phyloP scores from a whole-genome alignment of 139 green algal genomes.

The Yamagishiella unicocca region DNA sequence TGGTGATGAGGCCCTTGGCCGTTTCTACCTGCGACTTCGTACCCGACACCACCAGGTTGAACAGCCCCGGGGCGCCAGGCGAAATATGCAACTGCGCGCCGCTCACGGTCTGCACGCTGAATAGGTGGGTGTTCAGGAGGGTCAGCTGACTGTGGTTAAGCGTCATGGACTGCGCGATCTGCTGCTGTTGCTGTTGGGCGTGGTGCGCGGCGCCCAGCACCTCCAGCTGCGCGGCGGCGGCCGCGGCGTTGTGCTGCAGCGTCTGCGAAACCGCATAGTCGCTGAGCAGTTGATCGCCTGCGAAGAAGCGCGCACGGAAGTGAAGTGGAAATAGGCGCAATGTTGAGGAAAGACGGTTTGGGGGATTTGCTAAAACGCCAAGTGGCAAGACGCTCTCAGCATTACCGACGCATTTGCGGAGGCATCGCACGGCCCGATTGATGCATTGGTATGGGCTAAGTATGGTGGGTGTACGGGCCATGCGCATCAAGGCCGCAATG shows the following conservation, averaged over 20 bases:
- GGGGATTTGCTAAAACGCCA: no score
- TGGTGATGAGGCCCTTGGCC: slow-evolving; percentile 44
- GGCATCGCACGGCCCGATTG: no score
- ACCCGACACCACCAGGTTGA: slow-evolving; percentile 51
- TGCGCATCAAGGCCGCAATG: no score
- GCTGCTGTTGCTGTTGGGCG: slow-evolving; percentile 2
- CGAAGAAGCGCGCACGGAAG: no score
- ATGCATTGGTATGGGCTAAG: no score
- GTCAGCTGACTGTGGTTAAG: slow-evolving; percentile 49
- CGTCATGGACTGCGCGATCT: slow-evolving; percentile 48
- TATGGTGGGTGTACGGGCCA: no score
- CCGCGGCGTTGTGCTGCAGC: background rate
- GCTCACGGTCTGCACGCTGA: slow-evolving; percentile 54
- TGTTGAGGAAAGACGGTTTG: no score
- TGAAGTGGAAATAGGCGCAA: no score
- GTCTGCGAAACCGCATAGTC: slow-evolving; percentile 1
- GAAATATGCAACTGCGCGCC: slow-evolving; percentile 51
- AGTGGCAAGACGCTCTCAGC: no score
- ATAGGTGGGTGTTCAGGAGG: slow-evolving; percentile 54
- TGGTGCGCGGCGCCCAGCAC: slow-evolving; percentile 6
- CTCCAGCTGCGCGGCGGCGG: slow-evolving; percentile 7
- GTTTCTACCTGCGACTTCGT: slow-evolving; percentile 45
- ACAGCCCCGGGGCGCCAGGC: slow-evolving; percentile 48
- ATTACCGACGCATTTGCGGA: no score
- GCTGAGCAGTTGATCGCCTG: slow-evolving; percentile 26